Evolutionary conservation across 192 early-diverging fungal genomes (phyloP).

Genomic region (Mortierella hygrophila): DNA sequence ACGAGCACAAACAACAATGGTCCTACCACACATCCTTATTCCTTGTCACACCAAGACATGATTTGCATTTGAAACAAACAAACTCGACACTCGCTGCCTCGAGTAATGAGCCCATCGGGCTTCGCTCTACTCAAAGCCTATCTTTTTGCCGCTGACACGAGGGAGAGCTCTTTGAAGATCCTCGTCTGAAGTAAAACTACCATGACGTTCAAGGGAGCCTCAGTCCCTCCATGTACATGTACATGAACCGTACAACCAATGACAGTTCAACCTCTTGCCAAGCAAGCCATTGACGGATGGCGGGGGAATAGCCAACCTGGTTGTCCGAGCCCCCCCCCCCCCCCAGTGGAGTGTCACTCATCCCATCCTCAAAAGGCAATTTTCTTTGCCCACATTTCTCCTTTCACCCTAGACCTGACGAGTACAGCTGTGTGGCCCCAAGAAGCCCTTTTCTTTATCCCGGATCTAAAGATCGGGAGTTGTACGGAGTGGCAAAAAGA

Average conservation of each 20-base stretch:
- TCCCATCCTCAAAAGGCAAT: slow-evolving; percentile 1
- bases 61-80: not conserved
- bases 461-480: not conserved
- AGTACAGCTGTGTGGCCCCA: no score
- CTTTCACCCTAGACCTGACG: not conserved
- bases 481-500: not conserved
- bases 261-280: not conserved
- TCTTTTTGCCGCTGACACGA: no score
- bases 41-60: not conserved
- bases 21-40: not conserved
- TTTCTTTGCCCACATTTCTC: not conserved
- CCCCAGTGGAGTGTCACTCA: not conserved
- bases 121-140: no score
- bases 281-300: not conserved
- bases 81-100: no score
- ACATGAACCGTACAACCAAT: not conserved
- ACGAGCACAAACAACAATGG: not conserved
- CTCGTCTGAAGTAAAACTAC: no score
- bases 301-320: not conserved
- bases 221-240: not conserved
- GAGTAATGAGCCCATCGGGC: no score
- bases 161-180: no score
- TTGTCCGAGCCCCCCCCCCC: not conserved
- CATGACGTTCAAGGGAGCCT: no score
- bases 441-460: no score